Base-by-base conservation (phyloP, 257 asterid species). In the Mitragyna speciosa region DNA sequence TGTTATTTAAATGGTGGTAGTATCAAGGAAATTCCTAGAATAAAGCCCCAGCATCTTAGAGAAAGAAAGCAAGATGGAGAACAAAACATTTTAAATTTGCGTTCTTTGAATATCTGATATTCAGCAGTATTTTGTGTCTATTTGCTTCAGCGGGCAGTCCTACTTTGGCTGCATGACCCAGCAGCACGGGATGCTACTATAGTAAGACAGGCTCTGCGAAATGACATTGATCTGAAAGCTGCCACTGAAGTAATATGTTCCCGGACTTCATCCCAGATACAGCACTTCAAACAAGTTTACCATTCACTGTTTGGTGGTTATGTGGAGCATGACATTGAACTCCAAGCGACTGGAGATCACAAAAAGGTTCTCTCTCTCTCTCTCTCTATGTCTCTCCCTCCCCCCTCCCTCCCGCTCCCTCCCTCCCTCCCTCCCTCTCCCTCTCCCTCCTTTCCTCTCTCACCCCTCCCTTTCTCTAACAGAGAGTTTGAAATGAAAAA, bases 211-310 rank as follows among this genome's bases (percentile, higher is more conserved):
- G 90, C 95, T 73, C 86, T 94, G 86, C 48, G 70, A 66, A 87
- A 86, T 65, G 85, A 82, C 26, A 79, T 86, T 52, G 80, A 89
- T 89, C 88, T 92, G 36, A 89, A 79, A 87, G 93, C 90, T 78
- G 97, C 93, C 28, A 94, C 99, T 52, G 98, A 96, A 91, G 94
- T 96, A 3, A 88, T 96, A 83, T 96, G 97, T 80, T 96, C 99
- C 5, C 91, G 98, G 67, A 92, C 97, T 36, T 82, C 98, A 39
- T 51, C 98, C 20, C 99, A 96, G 84, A 81, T 94, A n/a, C 97
- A 92, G 31, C 91, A 90, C 26, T 81, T 91, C 61, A 96, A 92
- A 69, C 99, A 91, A 84, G 54, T 92, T 30, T 96, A 94, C 83
- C 75, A 59, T 78, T 84, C 91, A 52, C 76, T 83, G 56, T 92